These are phyloP conservation scores for Madurella fahalii DNA, from an alignment of 2,329 filamentous ascomycete genomes.

Conservation along the genomic window DNA sequence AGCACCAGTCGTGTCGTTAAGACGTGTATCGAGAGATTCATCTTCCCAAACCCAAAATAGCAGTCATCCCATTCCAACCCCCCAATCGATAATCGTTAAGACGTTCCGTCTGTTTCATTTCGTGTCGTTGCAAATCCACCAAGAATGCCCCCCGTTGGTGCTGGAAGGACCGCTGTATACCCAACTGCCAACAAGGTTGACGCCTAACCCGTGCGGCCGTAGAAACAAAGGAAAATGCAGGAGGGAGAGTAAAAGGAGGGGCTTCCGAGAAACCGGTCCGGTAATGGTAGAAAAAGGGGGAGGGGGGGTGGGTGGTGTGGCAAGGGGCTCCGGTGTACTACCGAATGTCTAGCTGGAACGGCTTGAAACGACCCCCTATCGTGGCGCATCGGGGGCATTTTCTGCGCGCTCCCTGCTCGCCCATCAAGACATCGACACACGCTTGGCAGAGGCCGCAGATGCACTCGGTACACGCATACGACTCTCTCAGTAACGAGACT, in stretches of 20 bases:
- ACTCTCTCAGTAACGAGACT: conserved; percentile 72
- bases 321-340: conserved; percentile 10
- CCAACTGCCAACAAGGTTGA: too few species aligned
- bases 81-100: neutral
- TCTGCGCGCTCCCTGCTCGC: conserved; percentile 68
- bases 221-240: neutral
- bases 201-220: neutral
- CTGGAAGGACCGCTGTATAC: too few species aligned
- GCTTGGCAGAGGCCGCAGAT: conserved; percentile 88
- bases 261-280: neutral
- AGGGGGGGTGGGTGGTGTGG: neutral
- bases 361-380: conserved; percentile 76
- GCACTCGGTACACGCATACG: conserved; percentile 92
- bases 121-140: neutral
- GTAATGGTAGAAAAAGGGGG: conserved; percentile 1
- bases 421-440: conserved; percentile 77
- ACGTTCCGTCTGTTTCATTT: neutral
- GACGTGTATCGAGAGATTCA: neutral
- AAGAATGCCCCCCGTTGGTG: too few species aligned
- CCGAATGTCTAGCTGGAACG: conserved; percentile 73
- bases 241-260: neutral
- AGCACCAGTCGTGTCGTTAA: neutral
- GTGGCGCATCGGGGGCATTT: conserved; percentile 77
- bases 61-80: neutral
- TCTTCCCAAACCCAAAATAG: neutral